Evolutionary conservation across 1,284 basidiomycete species (phyloP).

Genomic region (Gomphus sp.): DNA sequence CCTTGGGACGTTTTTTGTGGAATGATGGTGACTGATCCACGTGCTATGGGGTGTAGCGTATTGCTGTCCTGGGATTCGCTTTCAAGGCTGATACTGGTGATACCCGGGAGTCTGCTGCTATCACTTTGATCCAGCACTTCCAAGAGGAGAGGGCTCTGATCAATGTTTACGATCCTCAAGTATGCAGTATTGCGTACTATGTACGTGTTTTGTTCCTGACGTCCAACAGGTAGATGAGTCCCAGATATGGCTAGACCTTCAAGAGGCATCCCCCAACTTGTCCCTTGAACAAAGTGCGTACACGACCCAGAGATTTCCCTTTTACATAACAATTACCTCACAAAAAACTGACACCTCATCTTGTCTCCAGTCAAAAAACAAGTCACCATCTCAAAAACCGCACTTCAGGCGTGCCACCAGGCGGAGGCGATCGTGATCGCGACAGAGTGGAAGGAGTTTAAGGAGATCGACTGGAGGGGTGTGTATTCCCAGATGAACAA

Average conservation of each 20-base stretch:
- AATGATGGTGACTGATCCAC: conserved; percentile 12
- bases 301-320: not conserved
- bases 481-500: conserved; percentile 91
- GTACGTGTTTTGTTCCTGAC: not conserved
- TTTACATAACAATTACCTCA: not conserved
- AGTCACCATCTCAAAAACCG: conserved; percentile 69
- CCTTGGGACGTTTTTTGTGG: conserved; percentile 12
- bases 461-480: conserved; percentile 78
- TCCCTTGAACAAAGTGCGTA: conserved; percentile 53
- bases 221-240: conserved; percentile 36
- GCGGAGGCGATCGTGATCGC: conserved; percentile 91
- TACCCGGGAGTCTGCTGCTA: conserved; percentile 95
- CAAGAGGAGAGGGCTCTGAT: conserved; percentile 81
- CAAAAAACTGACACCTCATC: not conserved
- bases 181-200: conserved; percentile 14
- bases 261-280: conserved; percentile 51
- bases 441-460: conserved; percentile 96
- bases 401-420: conserved; percentile 80
- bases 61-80: conserved; percentile 93
- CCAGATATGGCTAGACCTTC: conserved; percentile 72
- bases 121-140: conserved; percentile 93
- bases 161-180: conserved; percentile 89
- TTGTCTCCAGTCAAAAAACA: conserved; percentile 70
- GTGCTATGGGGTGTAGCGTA: conserved; percentile 46
- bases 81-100: conserved; percentile 98